Evolutionary conservation across 352 stramenopile species (phyloP).

Genomic region (Globisporangium echinulatum): DNA sequence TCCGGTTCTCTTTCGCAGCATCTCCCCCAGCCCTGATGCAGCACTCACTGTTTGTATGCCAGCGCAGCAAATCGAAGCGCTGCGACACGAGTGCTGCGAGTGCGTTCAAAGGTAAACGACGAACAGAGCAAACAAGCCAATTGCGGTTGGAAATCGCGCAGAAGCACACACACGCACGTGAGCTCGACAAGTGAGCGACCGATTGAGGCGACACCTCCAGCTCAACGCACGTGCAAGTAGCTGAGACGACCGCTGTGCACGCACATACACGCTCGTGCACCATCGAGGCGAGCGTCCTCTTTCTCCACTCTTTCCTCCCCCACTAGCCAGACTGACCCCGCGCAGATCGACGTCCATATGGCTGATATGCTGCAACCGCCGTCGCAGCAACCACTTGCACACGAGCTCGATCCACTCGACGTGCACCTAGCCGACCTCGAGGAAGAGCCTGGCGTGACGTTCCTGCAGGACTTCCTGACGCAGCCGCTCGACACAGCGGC

Average conservation of each 20-base stretch:
- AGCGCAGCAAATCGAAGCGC: background rate
- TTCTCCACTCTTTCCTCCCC: too few relatives aligned
- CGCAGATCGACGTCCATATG: too few relatives aligned
- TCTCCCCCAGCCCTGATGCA: background rate
- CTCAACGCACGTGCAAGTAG: too few relatives aligned
- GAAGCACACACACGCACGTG: background rate
- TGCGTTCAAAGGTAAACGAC: too few relatives aligned
- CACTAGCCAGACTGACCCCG: too few relatives aligned
- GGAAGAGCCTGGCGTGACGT: constrained; percentile 51
- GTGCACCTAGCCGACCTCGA: constrained; percentile 62
- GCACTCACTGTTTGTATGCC: background rate
- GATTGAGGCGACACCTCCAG: too few relatives aligned
- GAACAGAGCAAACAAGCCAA: too few relatives aligned
- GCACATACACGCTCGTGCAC: too few relatives aligned
- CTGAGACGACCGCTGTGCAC: too few relatives aligned
- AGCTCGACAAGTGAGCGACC: too few relatives aligned
- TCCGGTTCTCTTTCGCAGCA: constrained; percentile 3
- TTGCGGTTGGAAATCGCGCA: background rate
- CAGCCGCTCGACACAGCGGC: constrained; percentile 3
- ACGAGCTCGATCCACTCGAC: constrained; percentile 68
- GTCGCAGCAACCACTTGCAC: constrained; percentile 37
- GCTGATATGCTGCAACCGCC: constrained; percentile 43
- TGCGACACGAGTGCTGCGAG: background rate
- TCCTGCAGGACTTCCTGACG: constrained; percentile 52
- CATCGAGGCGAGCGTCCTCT: too few relatives aligned